Base-by-base conservation (phyloP, 306 rosid species). In the Prosopis cineraria region DNA sequence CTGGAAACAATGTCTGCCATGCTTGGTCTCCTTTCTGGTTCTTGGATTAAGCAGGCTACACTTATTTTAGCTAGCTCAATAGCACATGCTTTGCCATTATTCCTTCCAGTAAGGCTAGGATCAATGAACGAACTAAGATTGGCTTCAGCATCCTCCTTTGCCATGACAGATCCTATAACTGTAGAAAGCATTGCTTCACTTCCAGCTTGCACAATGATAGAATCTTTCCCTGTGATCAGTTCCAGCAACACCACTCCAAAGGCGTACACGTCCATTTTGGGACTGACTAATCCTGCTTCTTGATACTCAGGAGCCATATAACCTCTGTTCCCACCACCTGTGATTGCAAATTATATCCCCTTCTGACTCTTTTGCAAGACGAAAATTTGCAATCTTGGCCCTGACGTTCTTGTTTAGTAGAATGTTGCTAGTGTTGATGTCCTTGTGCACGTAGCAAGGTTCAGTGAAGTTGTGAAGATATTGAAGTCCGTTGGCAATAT, bases 381-480 rank as follows among this genome's bases (percentile, higher is more conserved):
- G 53, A 19, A 90, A 90, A 73, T 93, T 88, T 0, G 90, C 83
- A 72, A 93, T 87, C 81, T 90, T 88, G 53, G 96, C 96, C 40
- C 94, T 82, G n/a, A 74, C 50, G 24, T 85, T 59, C 43, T 41
- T 76, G 89, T 84, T 85, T 3, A 89, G 83, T 0, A 93, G 81
- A 50, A 89, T 85, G 77, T 89, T 90, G 79, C 53, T 86, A 56
- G 82, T 82, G 70, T 64, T 85, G n/a, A 93, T 76, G 64, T 78
- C 82, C 79, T 75, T 90, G 79, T 90, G 96, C 10, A 89, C 91
- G 59, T 88, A 89, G 30, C 87, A 80, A 30, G 98, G 94, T 25
- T 86, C 80, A 19, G 91, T 90, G 87, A 86, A 93, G 80, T 87
- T 81, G 86, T 90, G 98, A 64, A 93, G 98, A 89, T 93, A 93